These are phyloP conservation scores for Pseudopithomyces chartarum DNA, from an alignment of 2,329 filamentous ascomycete species.

Conservation along the genomic window DNA sequence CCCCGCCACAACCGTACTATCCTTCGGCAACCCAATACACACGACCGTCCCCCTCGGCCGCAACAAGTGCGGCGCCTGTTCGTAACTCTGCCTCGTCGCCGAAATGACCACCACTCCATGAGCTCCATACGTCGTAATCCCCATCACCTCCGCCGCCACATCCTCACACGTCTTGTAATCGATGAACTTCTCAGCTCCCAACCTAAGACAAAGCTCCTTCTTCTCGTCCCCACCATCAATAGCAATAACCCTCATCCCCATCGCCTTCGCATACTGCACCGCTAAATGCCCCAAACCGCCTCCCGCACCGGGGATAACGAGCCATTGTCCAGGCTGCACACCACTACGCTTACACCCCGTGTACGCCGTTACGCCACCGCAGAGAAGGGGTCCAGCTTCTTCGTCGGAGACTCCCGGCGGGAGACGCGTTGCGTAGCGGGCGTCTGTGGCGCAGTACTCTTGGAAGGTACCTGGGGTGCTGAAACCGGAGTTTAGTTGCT, in stretches of 20 bases:
- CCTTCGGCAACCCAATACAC: conserved; percentile 33
- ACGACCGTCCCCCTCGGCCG: conserved; percentile 35
- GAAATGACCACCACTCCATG: conserved; percentile 85
- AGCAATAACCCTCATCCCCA: conserved; percentile 62
- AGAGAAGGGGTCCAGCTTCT: conserved; percentile 54
- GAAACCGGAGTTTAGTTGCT: conserved; percentile 70
- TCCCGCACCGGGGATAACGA: conserved; percentile 46
- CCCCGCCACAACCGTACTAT: conserved; percentile 25
- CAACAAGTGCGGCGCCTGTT: conserved; percentile 34
- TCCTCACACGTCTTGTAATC: conserved; percentile 66
- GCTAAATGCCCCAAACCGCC: conserved; percentile 38
- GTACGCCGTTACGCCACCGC: conserved; percentile 55
- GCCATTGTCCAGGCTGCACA: conserved; percentile 47
- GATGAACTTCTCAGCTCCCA: conserved; percentile 62
- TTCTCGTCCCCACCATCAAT: conserved; percentile 59
- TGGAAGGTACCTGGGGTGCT: conserved; percentile 50
- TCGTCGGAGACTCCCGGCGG: conserved; percentile 51
- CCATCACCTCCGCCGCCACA: conserved; percentile 56
- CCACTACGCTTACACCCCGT: conserved; percentile 49
- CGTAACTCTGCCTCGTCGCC: conserved; percentile 44
- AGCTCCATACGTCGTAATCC: conserved; percentile 65
- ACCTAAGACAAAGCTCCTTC: conserved; percentile 50
- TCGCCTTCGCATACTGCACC: conserved; percentile 52
- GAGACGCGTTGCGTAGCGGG: conserved; percentile 51
- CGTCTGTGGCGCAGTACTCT: conserved; percentile 50